phyloP scores from a whole-genome alignment of 23 red algal species.

The Agarophyton chilense region DNA sequence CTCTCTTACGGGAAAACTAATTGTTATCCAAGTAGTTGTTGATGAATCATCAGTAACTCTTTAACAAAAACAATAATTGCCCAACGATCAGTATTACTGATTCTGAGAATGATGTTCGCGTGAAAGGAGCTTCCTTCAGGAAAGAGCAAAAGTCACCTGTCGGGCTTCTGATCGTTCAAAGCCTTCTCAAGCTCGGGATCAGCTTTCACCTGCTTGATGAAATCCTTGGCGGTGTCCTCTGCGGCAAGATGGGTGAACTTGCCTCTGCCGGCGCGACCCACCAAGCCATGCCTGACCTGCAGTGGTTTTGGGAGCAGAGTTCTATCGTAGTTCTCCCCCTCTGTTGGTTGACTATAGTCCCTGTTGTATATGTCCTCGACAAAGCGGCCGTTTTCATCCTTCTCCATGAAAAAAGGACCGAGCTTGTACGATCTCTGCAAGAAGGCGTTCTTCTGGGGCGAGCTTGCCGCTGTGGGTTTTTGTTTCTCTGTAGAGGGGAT shows the following conservation, averaged over 20 bases:
- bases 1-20: neutral
- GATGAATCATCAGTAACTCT: neutral
- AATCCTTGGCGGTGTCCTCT: slow-evolving; percentile 46
- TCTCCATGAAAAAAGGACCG: slow-evolving; percentile 67
- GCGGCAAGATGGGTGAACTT: slow-evolving; percentile 55
- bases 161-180: neutral
- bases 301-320: slow-evolving; percentile 33
- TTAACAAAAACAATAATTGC: neutral
- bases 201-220: slow-evolving; percentile 21
- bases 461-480: neutral
- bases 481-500: neutral
- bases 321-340: slow-evolving; percentile 28
- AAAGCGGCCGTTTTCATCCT: slow-evolving; percentile 37
- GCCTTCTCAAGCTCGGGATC: slow-evolving; percentile 31
- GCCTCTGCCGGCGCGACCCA: slow-evolving; percentile 26
- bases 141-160: neutral
- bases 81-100: neutral
- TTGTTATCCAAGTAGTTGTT: neutral
- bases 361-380: slow-evolving; percentile 64
- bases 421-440: slow-evolving; percentile 53
- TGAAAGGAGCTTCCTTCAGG: too few relatives aligned
- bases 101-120: neutral
- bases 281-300: slow-evolving; percentile 24
- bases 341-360: slow-evolving; percentile 52
- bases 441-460: neutral